These are phyloP conservation scores for Chaetomium strumarium DNA, from an alignment of 2,329 filamentous ascomycete species.

Conservation along the genomic window DNA sequence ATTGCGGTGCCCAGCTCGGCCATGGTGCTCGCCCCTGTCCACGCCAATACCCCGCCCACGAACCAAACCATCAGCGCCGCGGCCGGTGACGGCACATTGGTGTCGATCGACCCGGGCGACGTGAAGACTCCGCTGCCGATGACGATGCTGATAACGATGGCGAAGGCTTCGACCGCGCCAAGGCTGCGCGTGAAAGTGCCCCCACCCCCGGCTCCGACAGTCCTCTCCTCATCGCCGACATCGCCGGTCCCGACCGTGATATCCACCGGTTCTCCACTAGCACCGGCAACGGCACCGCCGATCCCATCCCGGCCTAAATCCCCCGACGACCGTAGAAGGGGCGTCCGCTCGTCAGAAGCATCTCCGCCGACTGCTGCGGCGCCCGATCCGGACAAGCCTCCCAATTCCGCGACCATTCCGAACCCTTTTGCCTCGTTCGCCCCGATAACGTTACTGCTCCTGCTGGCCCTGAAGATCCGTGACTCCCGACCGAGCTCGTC, in stretches of 20 bases:
- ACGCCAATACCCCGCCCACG: conserved; percentile 55
- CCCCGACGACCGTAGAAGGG: conserved; percentile 4
- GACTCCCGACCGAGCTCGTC: too few species aligned
- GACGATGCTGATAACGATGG: conserved; percentile 57
- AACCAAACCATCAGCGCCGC: conserved; percentile 55
- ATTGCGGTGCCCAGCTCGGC: conserved; percentile 59
- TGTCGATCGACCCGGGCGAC: conserved; percentile 56
- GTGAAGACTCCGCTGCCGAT: conserved; percentile 62
- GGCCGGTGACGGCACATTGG: conserved; percentile 57
- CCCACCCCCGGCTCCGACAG: neutral
- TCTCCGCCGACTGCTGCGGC: neutral
- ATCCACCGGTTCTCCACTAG: neutral
- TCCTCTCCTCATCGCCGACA: neutral
- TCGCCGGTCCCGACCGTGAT: neutral
- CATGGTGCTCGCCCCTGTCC: conserved; percentile 58
- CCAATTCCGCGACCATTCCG: neutral
- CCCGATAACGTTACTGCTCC: neutral
- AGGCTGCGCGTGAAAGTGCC: conserved; percentile 38
- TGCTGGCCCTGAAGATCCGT: too few species aligned
- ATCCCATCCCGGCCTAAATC: too few species aligned
- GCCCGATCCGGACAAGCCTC: neutral
- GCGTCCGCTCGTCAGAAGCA: conserved; percentile 1
- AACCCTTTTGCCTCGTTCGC: neutral
- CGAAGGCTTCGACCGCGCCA: conserved; percentile 46
- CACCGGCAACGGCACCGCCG: too few species aligned